phyloP scores from a whole-genome alignment of 208 protist genomes.

The Trypanosoma platydactyli region DNA sequence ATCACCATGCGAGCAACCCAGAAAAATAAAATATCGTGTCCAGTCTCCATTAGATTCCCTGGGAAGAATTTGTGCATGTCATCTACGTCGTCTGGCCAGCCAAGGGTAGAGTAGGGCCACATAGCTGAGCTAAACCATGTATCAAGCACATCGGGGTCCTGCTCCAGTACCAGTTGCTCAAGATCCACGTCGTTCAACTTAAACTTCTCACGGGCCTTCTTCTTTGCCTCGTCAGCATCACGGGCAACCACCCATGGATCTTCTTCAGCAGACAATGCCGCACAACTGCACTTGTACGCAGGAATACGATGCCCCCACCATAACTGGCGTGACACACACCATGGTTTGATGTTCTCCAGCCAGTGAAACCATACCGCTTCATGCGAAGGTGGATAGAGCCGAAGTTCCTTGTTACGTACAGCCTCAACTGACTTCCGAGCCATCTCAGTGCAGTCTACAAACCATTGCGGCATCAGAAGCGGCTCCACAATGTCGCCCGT shows the following conservation, averaged over 20 bases:
- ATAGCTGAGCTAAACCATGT: slow-evolving; percentile 99
- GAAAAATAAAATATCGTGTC: slow-evolving; percentile 99
- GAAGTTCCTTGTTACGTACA: slow-evolving; percentile 89
- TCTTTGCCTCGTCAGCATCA: slow-evolving; percentile 93
- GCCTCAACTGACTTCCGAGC: slow-evolving; percentile 81
- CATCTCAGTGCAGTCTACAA: slow-evolving; percentile 94
- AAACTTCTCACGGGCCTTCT: slow-evolving; percentile 88
- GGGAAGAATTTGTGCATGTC: slow-evolving; percentile 98
- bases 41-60: slow-evolving; percentile 97
- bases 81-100: slow-evolving; percentile 93
- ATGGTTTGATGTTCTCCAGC: slow-evolving; percentile 96
- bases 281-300: slow-evolving; percentile 93
- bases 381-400: slow-evolving; percentile 94
- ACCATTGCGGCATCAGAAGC: slow-evolving; percentile 99
- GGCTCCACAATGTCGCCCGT: slow-evolving; percentile 99
- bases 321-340: slow-evolving; percentile 99
- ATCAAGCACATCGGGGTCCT: slow-evolving; percentile 99
- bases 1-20: slow-evolving; percentile 99
- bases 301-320: slow-evolving; percentile 99
- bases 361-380: slow-evolving; percentile 95
- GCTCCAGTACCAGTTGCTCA: slow-evolving; percentile 60
- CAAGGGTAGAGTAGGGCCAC: slow-evolving; percentile 98
- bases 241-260: slow-evolving; percentile 95
- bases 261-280: slow-evolving; percentile 28
- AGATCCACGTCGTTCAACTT: slow-evolving; percentile 65